These are phyloP conservation scores for Saturnispora zaruensis DNA, from an alignment of 805 yeast species.

Conservation along the genomic window DNA sequence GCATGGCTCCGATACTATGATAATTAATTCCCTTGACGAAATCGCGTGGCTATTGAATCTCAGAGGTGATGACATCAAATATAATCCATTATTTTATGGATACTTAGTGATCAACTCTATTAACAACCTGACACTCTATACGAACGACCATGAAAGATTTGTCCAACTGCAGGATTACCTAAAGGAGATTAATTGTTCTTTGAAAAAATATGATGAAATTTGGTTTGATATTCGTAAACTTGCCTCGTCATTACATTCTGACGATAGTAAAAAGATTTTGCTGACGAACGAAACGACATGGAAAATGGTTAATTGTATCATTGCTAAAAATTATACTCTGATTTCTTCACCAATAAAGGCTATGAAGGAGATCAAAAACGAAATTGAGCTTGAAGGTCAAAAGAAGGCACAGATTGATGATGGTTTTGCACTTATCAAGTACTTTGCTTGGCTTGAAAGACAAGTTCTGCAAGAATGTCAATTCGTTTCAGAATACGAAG, in stretches of 20 bases:
- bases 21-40: slow-evolving; percentile 61
- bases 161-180: slow-evolving; percentile 32
- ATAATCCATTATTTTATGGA: slow-evolving; percentile 45
- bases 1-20: slow-evolving; percentile 21
- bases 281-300: slow-evolving; percentile 57
- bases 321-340: slow-evolving; percentile 31
- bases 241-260: slow-evolving; percentile 23
- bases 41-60: slow-evolving; percentile 86
- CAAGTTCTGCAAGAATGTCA: slow-evolving; percentile 35
- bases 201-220: slow-evolving; percentile 37
- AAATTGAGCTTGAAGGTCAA: slow-evolving; percentile 42
- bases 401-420: slow-evolving; percentile 47
- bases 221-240: slow-evolving; percentile 35
- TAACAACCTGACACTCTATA: slow-evolving; percentile 32
- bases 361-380: slow-evolving; percentile 45
- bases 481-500: slow-evolving; percentile 54
- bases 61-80: slow-evolving; percentile 49
- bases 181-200: slow-evolving; percentile 33
- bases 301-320: slow-evolving; percentile 50
- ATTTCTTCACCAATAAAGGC: slow-evolving; percentile 51
- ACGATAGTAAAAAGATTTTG: slow-evolving; percentile 28
- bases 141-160: slow-evolving; percentile 34
- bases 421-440: slow-evolving; percentile 45
- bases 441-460: slow-evolving; percentile 52
- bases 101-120: slow-evolving; percentile 40